Percentiles rank a stretch among this genome's conserved stretches.
phyloP scores from a whole-genome alignment of 176 grass and related monocot species.

The Phoenix roebelenii region DNA sequence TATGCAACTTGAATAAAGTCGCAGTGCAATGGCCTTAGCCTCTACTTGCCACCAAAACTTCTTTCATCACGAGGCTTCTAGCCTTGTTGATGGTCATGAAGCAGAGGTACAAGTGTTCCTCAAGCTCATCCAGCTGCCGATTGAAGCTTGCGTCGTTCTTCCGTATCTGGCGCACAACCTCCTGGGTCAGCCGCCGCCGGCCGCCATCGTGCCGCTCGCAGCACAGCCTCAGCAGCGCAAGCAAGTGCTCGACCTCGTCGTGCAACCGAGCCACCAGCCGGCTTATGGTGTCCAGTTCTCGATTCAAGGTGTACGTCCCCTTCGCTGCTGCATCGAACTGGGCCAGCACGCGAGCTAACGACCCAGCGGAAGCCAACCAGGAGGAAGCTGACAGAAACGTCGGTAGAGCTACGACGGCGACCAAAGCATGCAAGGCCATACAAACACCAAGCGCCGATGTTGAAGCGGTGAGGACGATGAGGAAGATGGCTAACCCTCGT shows the following conservation, averaged over 20 bases:
- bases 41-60: slow-evolving; percentile 29
- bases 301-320: slow-evolving; percentile 76
- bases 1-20: too few species aligned
- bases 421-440: slow-evolving; percentile 53
- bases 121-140: slow-evolving; percentile 86
- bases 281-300: slow-evolving; percentile 90
- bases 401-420: slow-evolving; percentile 27
- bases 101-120: slow-evolving; percentile 94
- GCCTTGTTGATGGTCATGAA: slow-evolving; percentile 94
- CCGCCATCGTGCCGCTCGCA: slow-evolving; percentile 23
- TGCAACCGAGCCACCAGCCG: slow-evolving; percentile 61
- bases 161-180: slow-evolving; percentile 70
- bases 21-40: too few species aligned
- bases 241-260: slow-evolving; percentile 78
- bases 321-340: slow-evolving; percentile 83
- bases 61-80: slow-evolving; percentile 67
- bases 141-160: slow-evolving; percentile 69
- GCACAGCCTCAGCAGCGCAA: slow-evolving; percentile 64
- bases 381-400: slow-evolving; percentile 9
- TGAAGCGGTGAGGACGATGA: slow-evolving; percentile 28
- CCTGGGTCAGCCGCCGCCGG: slow-evolving; percentile 55
- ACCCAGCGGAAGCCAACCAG: slow-evolving; percentile 28
- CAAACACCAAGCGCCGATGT: slow-evolving; percentile 47
- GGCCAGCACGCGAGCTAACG: slow-evolving; percentile 21
- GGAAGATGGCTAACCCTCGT: slow-evolving; percentile 35